Conservation (phyloP, 2,329 filamentous ascomycete genomes). For the Fusarium illudens region DNA sequence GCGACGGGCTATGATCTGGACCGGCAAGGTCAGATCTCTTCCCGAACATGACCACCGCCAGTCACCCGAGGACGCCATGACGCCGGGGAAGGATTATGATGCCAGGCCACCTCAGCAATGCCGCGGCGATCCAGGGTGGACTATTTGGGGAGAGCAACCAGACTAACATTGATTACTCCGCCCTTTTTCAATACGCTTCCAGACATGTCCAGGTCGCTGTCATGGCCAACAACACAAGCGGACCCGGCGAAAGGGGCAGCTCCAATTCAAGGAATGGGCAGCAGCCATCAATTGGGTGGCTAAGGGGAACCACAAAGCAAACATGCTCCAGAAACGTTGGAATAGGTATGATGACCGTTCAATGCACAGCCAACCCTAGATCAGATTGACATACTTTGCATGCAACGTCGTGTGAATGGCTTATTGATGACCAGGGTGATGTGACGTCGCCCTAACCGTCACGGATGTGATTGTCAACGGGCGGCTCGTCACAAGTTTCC, state of each 20-base stretch:
- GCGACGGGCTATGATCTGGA: conserved; percentile 24
- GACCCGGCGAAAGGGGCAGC: background rate
- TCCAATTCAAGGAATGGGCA: background rate
- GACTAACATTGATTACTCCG: background rate
- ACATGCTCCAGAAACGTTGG: conserved; percentile 15
- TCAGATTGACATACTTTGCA: conserved; percentile 14
- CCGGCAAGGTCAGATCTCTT: conserved; percentile 12
- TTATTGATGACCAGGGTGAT: conserved; percentile 27
- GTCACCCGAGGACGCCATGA: background rate
- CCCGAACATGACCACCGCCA: background rate
- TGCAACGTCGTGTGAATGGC: conserved; percentile 20
- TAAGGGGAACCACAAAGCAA: conserved; percentile 11
- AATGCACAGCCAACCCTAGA: conserved; percentile 6
- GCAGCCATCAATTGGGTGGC: background rate
- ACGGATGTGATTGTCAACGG: conserved; percentile 15
- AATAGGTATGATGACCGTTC: conserved; percentile 7
- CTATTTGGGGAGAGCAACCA: background rate
- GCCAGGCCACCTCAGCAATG: conserved; percentile 32
- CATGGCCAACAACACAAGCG: background rate
- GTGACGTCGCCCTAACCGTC: conserved; percentile 28
- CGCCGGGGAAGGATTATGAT: background rate
- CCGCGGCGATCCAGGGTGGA: conserved; percentile 25
- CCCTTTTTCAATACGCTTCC: background rate
- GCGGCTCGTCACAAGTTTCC: conserved; percentile 22
- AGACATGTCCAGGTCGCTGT: background rate